Conservation (phyloP, 495 filamentous ascomycete genomes). For the Annulohypoxylon nitens region DNA sequence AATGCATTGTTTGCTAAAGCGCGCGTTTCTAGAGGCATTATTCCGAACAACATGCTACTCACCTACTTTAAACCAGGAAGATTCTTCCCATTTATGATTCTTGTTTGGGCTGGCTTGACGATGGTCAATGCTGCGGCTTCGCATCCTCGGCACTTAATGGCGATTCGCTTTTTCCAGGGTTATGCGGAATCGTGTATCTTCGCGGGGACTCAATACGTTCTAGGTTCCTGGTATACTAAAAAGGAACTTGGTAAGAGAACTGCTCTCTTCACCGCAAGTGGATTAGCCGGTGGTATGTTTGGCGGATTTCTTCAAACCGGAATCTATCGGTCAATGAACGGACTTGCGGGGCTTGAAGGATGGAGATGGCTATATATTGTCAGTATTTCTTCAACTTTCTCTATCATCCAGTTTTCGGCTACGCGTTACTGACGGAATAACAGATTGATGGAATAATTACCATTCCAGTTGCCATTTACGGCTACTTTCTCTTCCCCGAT, state of each 20-base stretch:
- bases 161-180: constrained; percentile 5
- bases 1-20: neutral
- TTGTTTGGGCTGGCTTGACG: neutral
- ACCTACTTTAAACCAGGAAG: constrained; percentile 11
- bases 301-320: constrained; percentile 5
- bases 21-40: neutral
- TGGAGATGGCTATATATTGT: constrained; percentile 10
- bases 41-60: constrained; percentile 10
- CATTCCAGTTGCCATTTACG: constrained; percentile 1
- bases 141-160: neutral
- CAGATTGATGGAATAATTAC: constrained; percentile 9
- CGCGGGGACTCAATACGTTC: constrained; percentile 4
- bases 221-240: constrained; percentile 5
- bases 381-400: neutral
- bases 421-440: neutral
- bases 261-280: constrained; percentile 5
- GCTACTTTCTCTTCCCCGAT: neutral
- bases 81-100: constrained; percentile 9
- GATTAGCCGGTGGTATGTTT: constrained; percentile 5
- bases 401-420: neutral
- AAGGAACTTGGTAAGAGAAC: constrained; percentile 3
- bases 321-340: constrained; percentile 9
- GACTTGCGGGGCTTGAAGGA: neutral
- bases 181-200: constrained; percentile 4
- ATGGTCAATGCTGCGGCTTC: neutral